phyloP scores from a whole-genome alignment of 306 rosid genomes.

The Lathyrus sativus region DNA sequence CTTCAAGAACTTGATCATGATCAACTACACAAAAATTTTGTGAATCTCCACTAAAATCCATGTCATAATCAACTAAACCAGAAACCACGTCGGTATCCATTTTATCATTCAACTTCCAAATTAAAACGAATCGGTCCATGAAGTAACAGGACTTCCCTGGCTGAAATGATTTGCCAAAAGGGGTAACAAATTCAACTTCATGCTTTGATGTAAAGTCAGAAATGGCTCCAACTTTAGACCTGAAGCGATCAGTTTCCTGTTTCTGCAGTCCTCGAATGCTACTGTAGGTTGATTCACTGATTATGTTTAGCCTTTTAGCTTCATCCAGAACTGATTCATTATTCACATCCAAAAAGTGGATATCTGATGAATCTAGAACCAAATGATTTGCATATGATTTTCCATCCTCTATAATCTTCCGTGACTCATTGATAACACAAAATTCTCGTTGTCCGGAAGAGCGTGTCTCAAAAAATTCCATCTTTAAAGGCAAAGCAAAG shows the following conservation, averaged over 20 bases:
- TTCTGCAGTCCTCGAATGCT: constrained; percentile 57
- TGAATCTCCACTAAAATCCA: constrained; percentile 36
- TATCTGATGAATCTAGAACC: constrained; percentile 59
- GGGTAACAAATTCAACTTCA: constrained; percentile 41
- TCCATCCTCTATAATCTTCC: constrained; percentile 51
- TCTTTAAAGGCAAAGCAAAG: constrained; percentile 59
- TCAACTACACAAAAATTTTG: constrained; percentile 40
- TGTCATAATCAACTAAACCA: constrained; percentile 31
- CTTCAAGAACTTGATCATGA: constrained; percentile 38
- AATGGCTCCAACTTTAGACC: constrained; percentile 47
- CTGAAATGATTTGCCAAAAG: constrained; percentile 49
- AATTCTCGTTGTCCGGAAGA: constrained; percentile 37
- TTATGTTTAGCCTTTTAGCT: constrained; percentile 64
- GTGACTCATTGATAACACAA: constrained; percentile 46
- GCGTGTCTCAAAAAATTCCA: constrained; percentile 44
- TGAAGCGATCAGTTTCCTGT: constrained; percentile 72
- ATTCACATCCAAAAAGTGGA: constrained; percentile 65
- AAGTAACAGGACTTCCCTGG: constrained; percentile 61
- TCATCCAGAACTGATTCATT: constrained; percentile 62
- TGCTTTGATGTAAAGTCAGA: constrained; percentile 43
- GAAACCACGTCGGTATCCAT: constrained; percentile 37
- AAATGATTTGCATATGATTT: constrained; percentile 50
- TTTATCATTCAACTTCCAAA: constrained; percentile 58
- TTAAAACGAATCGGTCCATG: constrained; percentile 77
- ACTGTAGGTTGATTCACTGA: constrained; percentile 63